Conservation (phyloP, 1,139 yeast species). For the Trichomonascaceae sp. region DNA sequence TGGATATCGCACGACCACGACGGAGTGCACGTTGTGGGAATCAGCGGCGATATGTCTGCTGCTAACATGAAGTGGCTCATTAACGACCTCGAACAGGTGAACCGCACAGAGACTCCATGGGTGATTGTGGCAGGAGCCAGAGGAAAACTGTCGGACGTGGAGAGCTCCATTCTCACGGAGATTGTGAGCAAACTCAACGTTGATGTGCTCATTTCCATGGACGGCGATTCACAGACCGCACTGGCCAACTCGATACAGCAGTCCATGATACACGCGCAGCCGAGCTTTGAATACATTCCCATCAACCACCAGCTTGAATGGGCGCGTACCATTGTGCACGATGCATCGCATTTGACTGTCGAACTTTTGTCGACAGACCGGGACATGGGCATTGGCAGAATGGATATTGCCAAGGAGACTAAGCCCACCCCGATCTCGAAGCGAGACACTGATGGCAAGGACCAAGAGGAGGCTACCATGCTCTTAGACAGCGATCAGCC, state of each 20-base stretch:
- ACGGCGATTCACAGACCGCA: conserved; percentile 18
- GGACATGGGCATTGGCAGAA: no score
- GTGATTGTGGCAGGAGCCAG: conserved; percentile 26
- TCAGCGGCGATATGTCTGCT: conserved; percentile 15
- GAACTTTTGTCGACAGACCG: conserved; percentile 18
- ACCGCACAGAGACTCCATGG: conserved; percentile 23
- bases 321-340: conserved; percentile 36
- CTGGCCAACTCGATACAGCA: no score
- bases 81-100: conserved; percentile 29
- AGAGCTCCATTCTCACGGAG: conserved; percentile 21
- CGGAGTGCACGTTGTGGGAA: conserved; percentile 19
- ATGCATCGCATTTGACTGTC: conserved; percentile 33
- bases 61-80: conserved; percentile 27
- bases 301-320: conserved; percentile 18
- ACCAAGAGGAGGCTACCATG: no score
- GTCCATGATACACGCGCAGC: no score
- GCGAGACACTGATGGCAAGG: no score
- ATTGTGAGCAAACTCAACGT: conserved; percentile 16
- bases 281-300: no score
- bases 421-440: no score
- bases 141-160: conserved; percentile 22
- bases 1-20: conserved; percentile 24
- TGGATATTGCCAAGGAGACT: no score
- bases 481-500: no score
- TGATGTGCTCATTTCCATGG: conserved; percentile 20